A percentile compares a stretch with the other conserved stretches of the same genome.
Conservation (phyloP, 441 rosid species). For the Pelargonium myrrhifolium region DNA sequence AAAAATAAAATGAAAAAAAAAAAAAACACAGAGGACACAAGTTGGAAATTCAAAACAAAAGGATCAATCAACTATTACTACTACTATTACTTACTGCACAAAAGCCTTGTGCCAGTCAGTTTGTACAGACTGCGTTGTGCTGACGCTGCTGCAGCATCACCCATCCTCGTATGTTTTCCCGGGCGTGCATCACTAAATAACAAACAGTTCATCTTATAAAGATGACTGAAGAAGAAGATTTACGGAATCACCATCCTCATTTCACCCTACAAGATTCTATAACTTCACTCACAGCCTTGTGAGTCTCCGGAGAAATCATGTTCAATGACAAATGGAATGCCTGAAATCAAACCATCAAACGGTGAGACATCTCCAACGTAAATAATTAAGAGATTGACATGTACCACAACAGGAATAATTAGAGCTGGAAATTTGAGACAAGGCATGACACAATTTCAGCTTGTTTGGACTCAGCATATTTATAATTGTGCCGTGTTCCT, state of each 20-base stretch:
- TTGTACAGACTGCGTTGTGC: conserved; percentile 3
- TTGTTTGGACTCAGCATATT: no score
- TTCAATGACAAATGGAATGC: conserved; percentile 83
- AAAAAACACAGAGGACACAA: no score
- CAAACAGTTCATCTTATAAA: conserved; percentile 23
- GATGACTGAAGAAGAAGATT: conserved; percentile 29
- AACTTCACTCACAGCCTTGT: conserved; percentile 83
- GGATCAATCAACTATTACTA: conserved; percentile 18
- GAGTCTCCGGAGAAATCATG: conserved; percentile 93
- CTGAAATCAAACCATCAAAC: conserved; percentile 25
- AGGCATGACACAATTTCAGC: no score
- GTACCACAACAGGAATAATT: no score
- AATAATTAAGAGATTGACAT: no score
- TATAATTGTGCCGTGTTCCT: no score
- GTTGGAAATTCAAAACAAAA: background rate
- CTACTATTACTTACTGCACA: background rate
- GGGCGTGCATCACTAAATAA: conserved; percentile 20
- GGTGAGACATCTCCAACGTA: no score
- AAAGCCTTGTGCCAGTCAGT: conserved; percentile 14
- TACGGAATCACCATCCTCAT: conserved; percentile 51
- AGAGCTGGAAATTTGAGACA: no score
- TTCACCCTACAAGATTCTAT: conserved; percentile 78
- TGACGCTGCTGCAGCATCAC: conserved; percentile 17
- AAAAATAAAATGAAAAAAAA: no score
- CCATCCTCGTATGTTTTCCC: background rate